Conservation (phyloP, 108 stramenopile species). For the Cylindrotheca fusiformis region DNA sequence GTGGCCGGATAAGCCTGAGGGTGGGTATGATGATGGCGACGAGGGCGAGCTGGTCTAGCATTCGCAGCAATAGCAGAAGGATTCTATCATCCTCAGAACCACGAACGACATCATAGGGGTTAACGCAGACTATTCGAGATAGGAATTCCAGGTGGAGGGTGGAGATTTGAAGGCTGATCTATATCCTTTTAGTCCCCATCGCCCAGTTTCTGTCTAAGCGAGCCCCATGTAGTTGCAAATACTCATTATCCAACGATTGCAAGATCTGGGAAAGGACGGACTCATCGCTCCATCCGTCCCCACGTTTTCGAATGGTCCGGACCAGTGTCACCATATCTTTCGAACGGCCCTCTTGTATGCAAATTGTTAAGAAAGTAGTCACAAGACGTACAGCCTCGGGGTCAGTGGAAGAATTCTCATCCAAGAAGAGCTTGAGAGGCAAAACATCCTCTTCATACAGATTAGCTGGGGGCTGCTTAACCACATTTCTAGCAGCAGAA, state of each 20-base stretch:
- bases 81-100: too few species aligned
- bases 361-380: slow-evolving; percentile 41
- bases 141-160: too few species aligned
- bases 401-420: slow-evolving; percentile 33
- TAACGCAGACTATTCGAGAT: too few species aligned
- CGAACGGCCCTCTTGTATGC: slow-evolving; percentile 43
- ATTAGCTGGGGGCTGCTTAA: slow-evolving; percentile 1
- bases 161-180: too few species aligned
- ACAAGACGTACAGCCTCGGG: slow-evolving; percentile 32
- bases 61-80: too few species aligned
- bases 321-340: slow-evolving; percentile 48
- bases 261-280: not conserved
- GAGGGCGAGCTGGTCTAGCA: too few species aligned
- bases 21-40: not conserved
- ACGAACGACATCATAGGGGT: too few species aligned
- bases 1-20: not conserved
- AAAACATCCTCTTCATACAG: slow-evolving; percentile 55
- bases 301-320: slow-evolving; percentile 45
- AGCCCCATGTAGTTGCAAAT: not conserved
- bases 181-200: too few species aligned
- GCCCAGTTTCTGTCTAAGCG: too few species aligned
- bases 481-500: not conserved
- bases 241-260: not conserved
- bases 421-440: slow-evolving; percentile 56
- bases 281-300: slow-evolving; percentile 41